phyloP scores from a whole-genome alignment of 169 alveolate species.

The Amoebophrya sp. region DNA sequence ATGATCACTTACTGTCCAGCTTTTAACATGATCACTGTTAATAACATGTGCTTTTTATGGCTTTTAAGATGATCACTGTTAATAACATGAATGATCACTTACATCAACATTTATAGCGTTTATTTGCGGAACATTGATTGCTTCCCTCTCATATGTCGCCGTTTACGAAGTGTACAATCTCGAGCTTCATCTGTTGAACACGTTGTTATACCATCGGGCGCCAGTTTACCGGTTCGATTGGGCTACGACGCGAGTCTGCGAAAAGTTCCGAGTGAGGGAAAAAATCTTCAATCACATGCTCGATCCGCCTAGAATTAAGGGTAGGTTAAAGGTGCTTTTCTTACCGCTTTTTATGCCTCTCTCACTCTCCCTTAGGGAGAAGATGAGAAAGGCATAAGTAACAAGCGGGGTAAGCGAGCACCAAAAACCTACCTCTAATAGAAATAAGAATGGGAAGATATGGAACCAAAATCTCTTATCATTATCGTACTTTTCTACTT shows the following conservation, averaged over 20 bases:
- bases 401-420: not conserved
- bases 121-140: no score
- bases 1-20: no score
- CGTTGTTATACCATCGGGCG: not conserved
- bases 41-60: no score
- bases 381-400: not conserved
- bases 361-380: not conserved
- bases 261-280: not conserved
- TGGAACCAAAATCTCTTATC: no score
- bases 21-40: no score
- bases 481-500: no score
- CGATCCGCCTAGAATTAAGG: not conserved
- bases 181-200: not conserved
- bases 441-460: no score
- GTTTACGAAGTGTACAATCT: conserved; percentile 5
- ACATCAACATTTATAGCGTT: no score
- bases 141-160: no score
- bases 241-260: not conserved
- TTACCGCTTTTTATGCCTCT: not conserved
- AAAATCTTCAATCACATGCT: not conserved
- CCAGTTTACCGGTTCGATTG: conserved; percentile 6
- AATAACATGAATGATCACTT: no score
- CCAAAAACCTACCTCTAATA: not conserved
- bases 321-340: not conserved
- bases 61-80: no score